phyloP scores from a whole-genome alignment of 2,329 filamentous ascomycete species.

The Elsinoe necatrix region DNA sequence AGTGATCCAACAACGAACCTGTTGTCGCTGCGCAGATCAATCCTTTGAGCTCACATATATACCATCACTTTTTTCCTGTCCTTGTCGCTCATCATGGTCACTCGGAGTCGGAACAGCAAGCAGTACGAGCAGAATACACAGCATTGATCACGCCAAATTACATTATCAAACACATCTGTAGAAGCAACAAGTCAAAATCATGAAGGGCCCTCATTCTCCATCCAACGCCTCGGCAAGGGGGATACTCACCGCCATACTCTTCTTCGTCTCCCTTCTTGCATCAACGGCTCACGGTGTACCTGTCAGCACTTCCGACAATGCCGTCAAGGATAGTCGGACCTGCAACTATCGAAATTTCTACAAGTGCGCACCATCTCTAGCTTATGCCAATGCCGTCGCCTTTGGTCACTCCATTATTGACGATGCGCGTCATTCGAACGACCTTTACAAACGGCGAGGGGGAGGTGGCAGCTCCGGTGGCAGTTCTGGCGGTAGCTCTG shows the following conservation, averaged over 20 bases:
- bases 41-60: neutral
- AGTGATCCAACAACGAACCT: neutral
- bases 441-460: slow-evolving; percentile 6
- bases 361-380: neutral
- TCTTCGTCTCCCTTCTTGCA: neutral
- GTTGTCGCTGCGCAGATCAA: neutral
- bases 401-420: neutral
- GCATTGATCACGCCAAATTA: no score
- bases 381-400: neutral
- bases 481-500: neutral
- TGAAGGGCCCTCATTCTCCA: neutral
- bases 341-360: slow-evolving; percentile 1
- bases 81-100: neutral
- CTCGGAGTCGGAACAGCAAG: no score
- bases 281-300: neutral
- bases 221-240: neutral
- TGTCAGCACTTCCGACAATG: neutral
- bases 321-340: neutral
- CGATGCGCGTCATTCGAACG: neutral
- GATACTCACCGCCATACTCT: neutral
- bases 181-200: neutral
- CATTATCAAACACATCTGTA: no score
- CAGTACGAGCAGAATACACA: no score
- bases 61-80: neutral
- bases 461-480: neutral